Conservation (phyloP, 768 basidiomycete genomes). For the Podaxis carcinomalis region DNA sequence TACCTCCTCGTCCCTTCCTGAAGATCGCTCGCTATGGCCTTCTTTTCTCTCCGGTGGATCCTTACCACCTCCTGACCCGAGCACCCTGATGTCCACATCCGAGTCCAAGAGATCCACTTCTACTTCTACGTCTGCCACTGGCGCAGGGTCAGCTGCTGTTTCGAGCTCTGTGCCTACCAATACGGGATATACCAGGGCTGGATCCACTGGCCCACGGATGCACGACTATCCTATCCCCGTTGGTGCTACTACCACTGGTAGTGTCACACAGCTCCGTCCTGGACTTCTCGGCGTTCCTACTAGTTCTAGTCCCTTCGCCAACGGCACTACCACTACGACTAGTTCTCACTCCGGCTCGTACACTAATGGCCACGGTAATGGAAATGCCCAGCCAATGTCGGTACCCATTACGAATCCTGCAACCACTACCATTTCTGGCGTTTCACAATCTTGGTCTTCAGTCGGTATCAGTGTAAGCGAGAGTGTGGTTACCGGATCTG, state of each 20-base stretch:
- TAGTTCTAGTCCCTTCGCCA: constrained; percentile 14
- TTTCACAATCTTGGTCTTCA: constrained; percentile 21
- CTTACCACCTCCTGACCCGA: constrained; percentile 47
- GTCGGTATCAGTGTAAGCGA: constrained; percentile 9
- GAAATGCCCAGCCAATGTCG: constrained; percentile 22
- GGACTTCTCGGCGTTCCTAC: constrained; percentile 43
- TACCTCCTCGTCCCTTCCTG: constrained; percentile 70
- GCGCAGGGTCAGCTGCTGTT: constrained; percentile 15
- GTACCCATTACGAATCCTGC: constrained; percentile 25
- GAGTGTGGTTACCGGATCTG: constrained; percentile 7
- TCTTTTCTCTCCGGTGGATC: constrained; percentile 72
- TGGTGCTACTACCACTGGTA: constrained; percentile 23
- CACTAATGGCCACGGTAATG: neutral
- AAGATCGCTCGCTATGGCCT: constrained; percentile 93
- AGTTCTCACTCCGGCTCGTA: neutral
- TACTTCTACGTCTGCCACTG: neutral
- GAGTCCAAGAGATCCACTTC: constrained; percentile 16
- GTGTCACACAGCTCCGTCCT: constrained; percentile 47
- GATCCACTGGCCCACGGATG: constrained; percentile 51
- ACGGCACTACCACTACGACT: neutral
- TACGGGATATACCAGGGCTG: constrained; percentile 20
- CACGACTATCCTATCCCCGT: constrained; percentile 60
- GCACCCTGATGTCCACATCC: constrained; percentile 19
- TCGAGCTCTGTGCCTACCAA: constrained; percentile 53
- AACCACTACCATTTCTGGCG: neutral